Base-by-base conservation (phyloP, 805 yeast genomes). In the Cyberlindnera xylosilytica region DNA sequence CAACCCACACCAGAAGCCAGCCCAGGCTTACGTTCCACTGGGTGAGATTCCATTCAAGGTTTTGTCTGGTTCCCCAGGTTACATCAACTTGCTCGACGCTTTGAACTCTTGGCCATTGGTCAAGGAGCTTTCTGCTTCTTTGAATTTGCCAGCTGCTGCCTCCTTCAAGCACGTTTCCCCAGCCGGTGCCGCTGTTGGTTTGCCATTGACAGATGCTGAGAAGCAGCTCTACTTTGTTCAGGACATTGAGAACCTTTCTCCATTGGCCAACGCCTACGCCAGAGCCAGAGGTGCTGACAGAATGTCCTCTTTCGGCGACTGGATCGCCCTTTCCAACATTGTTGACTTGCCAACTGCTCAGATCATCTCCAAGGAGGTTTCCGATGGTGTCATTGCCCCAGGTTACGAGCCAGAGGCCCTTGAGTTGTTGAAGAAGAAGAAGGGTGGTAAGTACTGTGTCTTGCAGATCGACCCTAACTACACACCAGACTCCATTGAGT, bases 241-340 rank as follows among this genome's bases (percentile, higher is more conserved):
- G 55, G 97, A 88, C 66, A 88, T 91, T 60, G 96, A 87, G 68
- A 87, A 90, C 75, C 74, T 93, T 64, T 87, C 97, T 11, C 98
- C 99, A 43, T 76, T 93, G 62, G 99, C 99, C 51, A 85, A 86
- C 62, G 99, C 99, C 45, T 93, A 93, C 62, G 99, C 99, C 29
- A 87, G 98, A 72, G 99, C 99, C 44, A 87, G 99, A 70, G 99
- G 99, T 68, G 99, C 99, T 55, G 99, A 93, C 71, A 84, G 99
- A 78, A 93, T 93, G 99, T 90, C 97, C 6, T 87, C 96, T 12
- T 93, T 93, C 64, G 99, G 99, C 64, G 99, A 93, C 70, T 93
- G 89, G 76, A 93, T 93, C 61, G 99, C 99, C 36, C 76, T 93
- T 52, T 89, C 97, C 49, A 91, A 91, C 76, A 87, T 86, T 68